These are phyloP conservation scores for Pichia sp. DNA, from an alignment of 1,139 yeast species.

Conservation along the genomic window DNA sequence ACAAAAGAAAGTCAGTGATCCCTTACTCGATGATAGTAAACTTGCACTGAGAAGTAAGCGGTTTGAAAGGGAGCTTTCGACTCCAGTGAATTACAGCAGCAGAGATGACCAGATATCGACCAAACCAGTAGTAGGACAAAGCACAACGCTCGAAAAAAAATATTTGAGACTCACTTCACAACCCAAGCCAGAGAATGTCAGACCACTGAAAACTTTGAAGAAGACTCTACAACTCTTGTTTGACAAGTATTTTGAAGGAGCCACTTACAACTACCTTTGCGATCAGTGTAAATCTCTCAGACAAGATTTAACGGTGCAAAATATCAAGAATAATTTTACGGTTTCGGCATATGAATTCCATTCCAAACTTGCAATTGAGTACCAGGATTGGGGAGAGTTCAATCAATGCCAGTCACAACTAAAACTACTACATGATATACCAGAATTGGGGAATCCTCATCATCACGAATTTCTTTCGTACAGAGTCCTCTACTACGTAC, in stretches of 20 bases:
- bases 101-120: slow-evolving; percentile 4
- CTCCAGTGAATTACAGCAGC: slow-evolving; percentile 12
- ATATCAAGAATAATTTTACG: slow-evolving; percentile 72
- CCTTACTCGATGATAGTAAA: no score
- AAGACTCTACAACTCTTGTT: slow-evolving; percentile 51
- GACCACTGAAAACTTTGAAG: slow-evolving; percentile 61
- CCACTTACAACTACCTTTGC: slow-evolving; percentile 66
- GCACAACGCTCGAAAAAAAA: slow-evolving; percentile 61
- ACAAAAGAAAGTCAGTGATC: no score
- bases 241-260: slow-evolving; percentile 45
- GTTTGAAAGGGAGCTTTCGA: slow-evolving; percentile 36
- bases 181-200: slow-evolving; percentile 77
- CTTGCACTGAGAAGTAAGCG: slow-evolving; percentile 41
- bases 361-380: slow-evolving; percentile 78
- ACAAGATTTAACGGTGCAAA: slow-evolving; percentile 92
- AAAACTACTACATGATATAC: slow-evolving; percentile 45
- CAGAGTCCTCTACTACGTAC: slow-evolving; percentile 66
- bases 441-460: slow-evolving; percentile 28
- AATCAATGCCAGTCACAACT: slow-evolving; percentile 91
- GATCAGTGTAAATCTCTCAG: slow-evolving; percentile 88
- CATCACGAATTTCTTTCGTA: slow-evolving; percentile 66
- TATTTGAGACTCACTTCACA: slow-evolving; percentile 84
- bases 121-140: slow-evolving; percentile 52
- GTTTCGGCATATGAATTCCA: slow-evolving; percentile 78
- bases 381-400: slow-evolving; percentile 84